phyloP scores from a whole-genome alignment of 2,329 filamentous ascomycete genomes.

The Trichoderma sp. region DNA sequence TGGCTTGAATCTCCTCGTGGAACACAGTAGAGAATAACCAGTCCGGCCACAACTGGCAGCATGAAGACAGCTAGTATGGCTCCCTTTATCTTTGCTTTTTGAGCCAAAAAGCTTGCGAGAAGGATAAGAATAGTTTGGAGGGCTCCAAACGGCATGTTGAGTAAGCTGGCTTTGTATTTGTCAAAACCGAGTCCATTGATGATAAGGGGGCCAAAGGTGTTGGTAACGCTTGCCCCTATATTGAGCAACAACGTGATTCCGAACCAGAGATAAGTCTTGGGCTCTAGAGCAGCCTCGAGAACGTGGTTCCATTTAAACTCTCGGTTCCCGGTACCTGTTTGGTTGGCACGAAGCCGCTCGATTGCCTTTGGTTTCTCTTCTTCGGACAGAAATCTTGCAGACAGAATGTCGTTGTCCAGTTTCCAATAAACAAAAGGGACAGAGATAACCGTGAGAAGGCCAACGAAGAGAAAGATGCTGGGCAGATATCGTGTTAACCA shows the following conservation, averaged over 20 bases:
- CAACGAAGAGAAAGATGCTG: conserved; percentile 59
- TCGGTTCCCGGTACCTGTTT: conserved; percentile 72
- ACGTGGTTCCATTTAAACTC: conserved; percentile 70
- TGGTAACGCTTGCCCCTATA: conserved; percentile 63
- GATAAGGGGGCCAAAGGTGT: conserved; percentile 66
- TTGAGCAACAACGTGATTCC: conserved; percentile 63
- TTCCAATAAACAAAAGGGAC: conserved; percentile 60
- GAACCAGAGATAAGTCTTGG: conserved; percentile 61
- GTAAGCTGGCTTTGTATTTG: conserved; percentile 56
- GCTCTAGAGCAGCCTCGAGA: conserved; percentile 49
- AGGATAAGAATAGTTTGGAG: conserved; percentile 63
- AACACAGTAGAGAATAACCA: conserved; percentile 57
- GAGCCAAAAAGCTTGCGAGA: conserved; percentile 57
- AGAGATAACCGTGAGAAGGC: conserved; percentile 59
- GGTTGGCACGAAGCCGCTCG: conserved; percentile 71
- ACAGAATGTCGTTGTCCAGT: conserved; percentile 60
- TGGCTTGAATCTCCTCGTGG: conserved; percentile 43
- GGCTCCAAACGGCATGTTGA: conserved; percentile 68
- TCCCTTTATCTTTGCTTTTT: conserved; percentile 59
- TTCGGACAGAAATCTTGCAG: conserved; percentile 60
- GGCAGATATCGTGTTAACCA: not conserved
- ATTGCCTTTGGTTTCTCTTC: conserved; percentile 68
- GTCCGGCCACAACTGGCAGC: conserved; percentile 61
- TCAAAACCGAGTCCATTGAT: conserved; percentile 61
- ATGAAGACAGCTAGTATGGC: conserved; percentile 55